phyloP scores from a whole-genome alignment of 176 grass and related monocot species.

The Olyra latifolia region DNA sequence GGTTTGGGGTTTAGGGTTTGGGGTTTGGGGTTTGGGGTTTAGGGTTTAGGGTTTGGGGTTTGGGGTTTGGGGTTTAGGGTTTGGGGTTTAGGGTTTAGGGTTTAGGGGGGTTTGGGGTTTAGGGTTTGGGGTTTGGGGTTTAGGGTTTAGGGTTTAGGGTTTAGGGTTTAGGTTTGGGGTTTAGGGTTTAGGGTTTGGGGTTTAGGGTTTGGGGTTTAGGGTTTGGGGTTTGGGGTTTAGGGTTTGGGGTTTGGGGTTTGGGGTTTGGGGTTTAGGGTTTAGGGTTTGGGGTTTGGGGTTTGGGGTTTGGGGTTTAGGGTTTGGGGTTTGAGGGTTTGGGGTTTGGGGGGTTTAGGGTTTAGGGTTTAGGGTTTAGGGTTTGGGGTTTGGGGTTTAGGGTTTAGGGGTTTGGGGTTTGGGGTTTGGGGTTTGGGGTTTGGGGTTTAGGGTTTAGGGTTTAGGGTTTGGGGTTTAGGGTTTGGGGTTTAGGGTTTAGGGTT shows the following conservation, averaged over 20 bases:
- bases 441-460: neutral
- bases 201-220: neutral
- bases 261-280: neutral
- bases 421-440: neutral
- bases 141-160: conserved; percentile 18
- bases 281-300: neutral
- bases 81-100: conserved; percentile 22
- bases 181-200: neutral
- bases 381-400: neutral
- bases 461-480: neutral
- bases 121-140: conserved; percentile 2
- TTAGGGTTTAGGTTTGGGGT: conserved; percentile 12
- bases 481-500: neutral
- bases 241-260: neutral
- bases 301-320: neutral
- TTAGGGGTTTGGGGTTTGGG: neutral
- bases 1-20: conserved; percentile 10
- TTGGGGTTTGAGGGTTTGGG: neutral
- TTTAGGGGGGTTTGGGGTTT: too few species aligned
- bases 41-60: conserved; percentile 20
- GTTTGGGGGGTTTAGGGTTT: neutral
- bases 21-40: conserved; percentile 13
- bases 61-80: conserved; percentile 15
- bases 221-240: neutral
- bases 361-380: neutral